These are phyloP conservation scores for Daldinia childiae DNA, from an alignment of 495 filamentous ascomycete genomes.

Conservation along the genomic window DNA sequence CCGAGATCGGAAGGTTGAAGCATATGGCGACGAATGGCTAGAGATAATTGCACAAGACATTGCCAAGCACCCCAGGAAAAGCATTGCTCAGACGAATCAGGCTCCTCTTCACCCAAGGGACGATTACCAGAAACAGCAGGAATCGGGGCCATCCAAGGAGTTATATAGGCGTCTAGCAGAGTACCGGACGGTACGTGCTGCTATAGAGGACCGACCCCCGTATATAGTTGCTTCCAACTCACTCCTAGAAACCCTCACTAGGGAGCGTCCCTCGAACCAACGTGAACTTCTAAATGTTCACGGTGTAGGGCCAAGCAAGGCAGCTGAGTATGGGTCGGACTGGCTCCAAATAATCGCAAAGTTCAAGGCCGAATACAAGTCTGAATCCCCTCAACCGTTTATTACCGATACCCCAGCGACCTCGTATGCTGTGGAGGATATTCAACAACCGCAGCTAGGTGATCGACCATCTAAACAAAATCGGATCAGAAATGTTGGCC, in stretches of 20 bases:
- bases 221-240: constrained; percentile 24
- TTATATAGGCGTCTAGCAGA: constrained; percentile 17
- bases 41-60: constrained; percentile 2
- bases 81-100: neutral
- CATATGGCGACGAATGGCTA: constrained; percentile 23
- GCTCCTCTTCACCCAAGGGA: neutral
- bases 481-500: constrained; percentile 63
- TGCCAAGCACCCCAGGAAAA: neutral
- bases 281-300: constrained; percentile 19
- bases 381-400: neutral
- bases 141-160: neutral
- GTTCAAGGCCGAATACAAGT: constrained; percentile 10
- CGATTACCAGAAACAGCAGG: neutral
- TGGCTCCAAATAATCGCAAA: constrained; percentile 31
- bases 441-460: neutral
- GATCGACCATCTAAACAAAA: constrained; percentile 50
- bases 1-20: neutral
- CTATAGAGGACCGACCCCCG: neutral
- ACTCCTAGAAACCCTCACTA: constrained; percentile 12
- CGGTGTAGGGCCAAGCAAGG: constrained; percentile 3
- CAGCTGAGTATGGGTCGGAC: neutral
- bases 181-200: constrained; percentile 11
- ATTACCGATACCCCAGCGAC: neutral
- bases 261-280: constrained; percentile 18
- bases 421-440: neutral